Evolutionary conservation across 1,139 yeast genomes (phyloP).

Genomic region (Sugiyamaella castrensis): DNA sequence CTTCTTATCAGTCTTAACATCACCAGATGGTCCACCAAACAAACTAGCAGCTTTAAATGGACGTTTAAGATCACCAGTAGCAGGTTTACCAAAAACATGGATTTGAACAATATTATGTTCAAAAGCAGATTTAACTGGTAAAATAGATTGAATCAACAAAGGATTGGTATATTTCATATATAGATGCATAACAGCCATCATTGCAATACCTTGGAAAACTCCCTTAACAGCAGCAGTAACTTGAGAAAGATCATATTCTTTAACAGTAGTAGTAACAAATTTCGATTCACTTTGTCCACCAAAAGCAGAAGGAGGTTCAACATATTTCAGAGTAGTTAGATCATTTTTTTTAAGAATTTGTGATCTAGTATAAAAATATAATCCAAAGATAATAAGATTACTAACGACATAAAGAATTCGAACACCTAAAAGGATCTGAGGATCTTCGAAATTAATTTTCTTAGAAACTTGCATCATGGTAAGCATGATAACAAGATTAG

Average conservation of each 20-base stretch:
- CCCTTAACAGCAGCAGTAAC: slow-evolving; percentile 74
- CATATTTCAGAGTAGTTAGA: slow-evolving; percentile 86
- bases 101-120: slow-evolving; percentile 92
- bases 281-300: slow-evolving; percentile 72
- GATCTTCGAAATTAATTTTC: slow-evolving; percentile 85
- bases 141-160: slow-evolving; percentile 87
- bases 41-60: slow-evolving; percentile 91
- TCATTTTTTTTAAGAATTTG: slow-evolving; percentile 72
- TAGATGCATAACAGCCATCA: slow-evolving; percentile 98
- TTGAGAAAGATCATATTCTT: slow-evolving; percentile 91
- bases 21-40: slow-evolving; percentile 63
- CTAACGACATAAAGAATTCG: slow-evolving; percentile 70
- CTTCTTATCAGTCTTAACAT: slow-evolving; percentile 76
- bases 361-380: slow-evolving; percentile 63
- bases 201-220: slow-evolving; percentile 84
- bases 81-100: slow-evolving; percentile 79
- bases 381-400: slow-evolving; percentile 60
- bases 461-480: slow-evolving; percentile 96
- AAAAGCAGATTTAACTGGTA: slow-evolving; percentile 84
- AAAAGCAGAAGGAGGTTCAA: slow-evolving; percentile 81
- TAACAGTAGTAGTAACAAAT: slow-evolving; percentile 82
- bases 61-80: slow-evolving; percentile 90
- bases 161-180: slow-evolving; percentile 99
- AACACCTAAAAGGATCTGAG: slow-evolving; percentile 67
- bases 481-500: slow-evolving; percentile 87